phyloP scores from a whole-genome alignment of 1,284 basidiomycete species.

The Cystobasidium sp. region DNA sequence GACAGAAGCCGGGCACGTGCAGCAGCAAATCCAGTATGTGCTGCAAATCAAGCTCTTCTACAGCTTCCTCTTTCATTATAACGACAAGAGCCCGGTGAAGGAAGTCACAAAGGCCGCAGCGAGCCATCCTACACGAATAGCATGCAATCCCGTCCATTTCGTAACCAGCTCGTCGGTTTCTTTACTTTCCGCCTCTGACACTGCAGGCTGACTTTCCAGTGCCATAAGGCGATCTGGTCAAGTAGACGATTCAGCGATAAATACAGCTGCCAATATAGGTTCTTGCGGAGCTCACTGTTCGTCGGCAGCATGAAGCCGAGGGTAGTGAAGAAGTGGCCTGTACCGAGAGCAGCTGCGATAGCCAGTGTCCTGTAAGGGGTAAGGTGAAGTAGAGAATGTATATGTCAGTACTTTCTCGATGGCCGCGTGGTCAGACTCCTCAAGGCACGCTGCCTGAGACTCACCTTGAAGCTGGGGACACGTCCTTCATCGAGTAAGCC shows the following conservation, averaged over 20 bases:
- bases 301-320: conserved; percentile 4
- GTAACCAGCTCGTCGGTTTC: conserved; percentile 9
- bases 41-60: no score
- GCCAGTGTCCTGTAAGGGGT: not conserved
- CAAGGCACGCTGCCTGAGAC: no score
- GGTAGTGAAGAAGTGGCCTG: not conserved
- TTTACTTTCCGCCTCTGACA: not conserved
- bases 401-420: no score
- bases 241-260: not conserved
- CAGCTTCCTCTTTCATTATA: not conserved
- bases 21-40: no score
- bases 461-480: not conserved
- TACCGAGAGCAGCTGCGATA: not conserved
- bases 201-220: not conserved
- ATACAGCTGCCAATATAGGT: not conserved
- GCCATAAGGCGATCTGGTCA: conserved; percentile 1
- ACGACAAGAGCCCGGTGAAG: not conserved
- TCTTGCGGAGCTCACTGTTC: not conserved
- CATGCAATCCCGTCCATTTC: not conserved
- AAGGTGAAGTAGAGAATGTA: no score
- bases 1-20: no score
- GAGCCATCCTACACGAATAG: conserved; percentile 2
- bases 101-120: conserved; percentile 12
- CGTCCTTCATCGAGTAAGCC: not conserved
- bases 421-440: no score